phyloP scores from a whole-genome alignment of 2,329 filamentous ascomycete species.

The Botryotinia globosa region DNA sequence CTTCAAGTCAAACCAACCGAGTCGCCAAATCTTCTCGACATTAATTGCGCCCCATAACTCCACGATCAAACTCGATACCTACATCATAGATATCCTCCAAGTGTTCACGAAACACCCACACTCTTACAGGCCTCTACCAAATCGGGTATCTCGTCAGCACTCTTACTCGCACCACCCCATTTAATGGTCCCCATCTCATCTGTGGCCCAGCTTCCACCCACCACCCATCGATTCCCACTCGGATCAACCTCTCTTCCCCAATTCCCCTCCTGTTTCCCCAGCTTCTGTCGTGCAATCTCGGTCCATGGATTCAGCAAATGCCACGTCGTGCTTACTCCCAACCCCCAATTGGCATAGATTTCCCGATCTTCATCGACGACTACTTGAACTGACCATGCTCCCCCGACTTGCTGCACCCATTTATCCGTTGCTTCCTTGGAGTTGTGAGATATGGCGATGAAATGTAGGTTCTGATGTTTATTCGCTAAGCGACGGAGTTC shows the following conservation, averaged over 20 bases:
- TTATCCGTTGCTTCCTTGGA: constrained; percentile 55
- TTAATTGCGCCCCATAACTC: background rate
- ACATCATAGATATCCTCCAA: background rate
- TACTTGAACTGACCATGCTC: constrained; percentile 50
- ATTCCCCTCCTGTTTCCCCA: constrained; percentile 62
- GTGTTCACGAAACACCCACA: constrained; percentile 14
- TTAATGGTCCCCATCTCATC: constrained; percentile 43
- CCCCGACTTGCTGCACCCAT: constrained; percentile 35
- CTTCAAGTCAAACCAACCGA: background rate
- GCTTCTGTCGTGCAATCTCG: constrained; percentile 53
- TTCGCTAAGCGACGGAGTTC: constrained; percentile 53
- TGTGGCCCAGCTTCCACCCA: constrained; percentile 53
- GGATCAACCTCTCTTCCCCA: constrained; percentile 60
- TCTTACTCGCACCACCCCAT: constrained; percentile 50
- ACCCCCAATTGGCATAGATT: constrained; percentile 64
- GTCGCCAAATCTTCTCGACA: background rate
- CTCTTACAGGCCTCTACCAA: constrained; percentile 47
- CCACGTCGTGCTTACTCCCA: constrained; percentile 60
- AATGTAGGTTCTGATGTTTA: constrained; percentile 51
- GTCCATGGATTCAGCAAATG: constrained; percentile 60
- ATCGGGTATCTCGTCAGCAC: constrained; percentile 54
- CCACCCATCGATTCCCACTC: constrained; percentile 68
- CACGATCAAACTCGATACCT: background rate
- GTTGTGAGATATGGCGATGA: constrained; percentile 62
- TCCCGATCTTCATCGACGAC: constrained; percentile 60